Conservation (phyloP, 2,329 filamentous ascomycete genomes). For the Sphaceloma murrayae region DNA sequence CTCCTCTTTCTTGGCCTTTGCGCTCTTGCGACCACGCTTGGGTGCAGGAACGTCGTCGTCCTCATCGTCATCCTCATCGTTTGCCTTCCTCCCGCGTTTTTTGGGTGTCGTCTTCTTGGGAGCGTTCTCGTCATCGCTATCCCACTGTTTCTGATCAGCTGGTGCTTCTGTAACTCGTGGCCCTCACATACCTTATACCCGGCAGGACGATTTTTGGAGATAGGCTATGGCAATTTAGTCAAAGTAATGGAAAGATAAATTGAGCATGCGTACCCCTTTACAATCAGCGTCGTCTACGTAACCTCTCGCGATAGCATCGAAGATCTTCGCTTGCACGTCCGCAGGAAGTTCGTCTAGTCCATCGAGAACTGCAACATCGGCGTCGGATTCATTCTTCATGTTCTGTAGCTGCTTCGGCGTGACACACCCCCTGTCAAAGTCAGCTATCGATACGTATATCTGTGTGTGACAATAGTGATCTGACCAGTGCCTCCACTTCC, state of each 20-base stretch:
- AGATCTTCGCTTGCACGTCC: slow-evolving; percentile 64
- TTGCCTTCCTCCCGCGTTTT: slow-evolving; percentile 33
- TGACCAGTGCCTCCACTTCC: slow-evolving; percentile 82
- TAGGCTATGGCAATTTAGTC: slow-evolving; percentile 48
- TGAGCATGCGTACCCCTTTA: slow-evolving; percentile 59
- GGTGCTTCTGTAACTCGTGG: no score
- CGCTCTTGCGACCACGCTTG: slow-evolving; percentile 23
- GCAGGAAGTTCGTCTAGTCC: slow-evolving; percentile 67
- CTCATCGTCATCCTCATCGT: slow-evolving; percentile 31
- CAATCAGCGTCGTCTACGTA: slow-evolving; percentile 80
- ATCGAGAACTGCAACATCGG: slow-evolving; percentile 60
- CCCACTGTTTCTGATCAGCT: no score
- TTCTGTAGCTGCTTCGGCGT: slow-evolving; percentile 65
- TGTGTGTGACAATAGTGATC: slow-evolving; percentile 22
- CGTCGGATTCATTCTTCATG: slow-evolving; percentile 48
- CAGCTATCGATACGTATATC: background rate
- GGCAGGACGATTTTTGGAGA: slow-evolving; percentile 59
- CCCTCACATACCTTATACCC: slow-evolving; percentile 13
- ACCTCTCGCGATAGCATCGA: slow-evolving; percentile 60
- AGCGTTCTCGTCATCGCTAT: slow-evolving; percentile 20
- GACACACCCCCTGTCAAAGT: slow-evolving; percentile 68
- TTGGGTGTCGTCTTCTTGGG: slow-evolving; percentile 30
- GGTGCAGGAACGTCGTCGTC: slow-evolving; percentile 24
- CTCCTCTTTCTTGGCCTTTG: slow-evolving; percentile 24
- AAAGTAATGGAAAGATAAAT: slow-evolving; percentile 17